These are phyloP conservation scores for Aspergillus aculeatus DNA, from an alignment of 2,329 filamentous ascomycete genomes.

Conservation along the genomic window DNA sequence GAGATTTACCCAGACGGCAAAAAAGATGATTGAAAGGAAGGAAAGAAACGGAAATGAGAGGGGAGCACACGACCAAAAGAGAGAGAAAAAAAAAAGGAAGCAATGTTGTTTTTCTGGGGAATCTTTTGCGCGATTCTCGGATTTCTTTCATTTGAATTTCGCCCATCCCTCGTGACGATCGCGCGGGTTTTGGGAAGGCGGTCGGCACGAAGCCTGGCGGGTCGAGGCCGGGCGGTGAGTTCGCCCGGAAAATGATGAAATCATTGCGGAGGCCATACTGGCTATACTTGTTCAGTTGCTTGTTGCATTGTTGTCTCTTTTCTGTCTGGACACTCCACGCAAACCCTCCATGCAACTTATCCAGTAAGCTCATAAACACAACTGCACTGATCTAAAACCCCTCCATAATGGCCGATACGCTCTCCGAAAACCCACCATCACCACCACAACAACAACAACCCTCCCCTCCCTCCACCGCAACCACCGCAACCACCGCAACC, in stretches of 20 bases:
- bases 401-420: too few species aligned
- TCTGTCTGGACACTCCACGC: too few species aligned
- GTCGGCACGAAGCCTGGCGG: not conserved
- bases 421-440: too few species aligned
- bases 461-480: not conserved
- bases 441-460: too few species aligned
- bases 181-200: conserved; percentile 1
- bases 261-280: not conserved
- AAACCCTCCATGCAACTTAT: too few species aligned
- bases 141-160: conserved; percentile 4
- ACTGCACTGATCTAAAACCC: too few species aligned
- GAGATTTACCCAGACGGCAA: not conserved
- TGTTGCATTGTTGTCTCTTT: too few species aligned
- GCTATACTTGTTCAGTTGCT: too few species aligned
- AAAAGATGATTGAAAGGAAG: not conserved
- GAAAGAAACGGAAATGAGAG: not conserved
- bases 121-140: not conserved
- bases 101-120: not conserved
- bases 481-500: not conserved
- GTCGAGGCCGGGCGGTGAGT: conserved; percentile 1
- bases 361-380: too few species aligned
- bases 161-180: conserved; percentile 8
- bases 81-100: not conserved
- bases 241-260: not conserved
- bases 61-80: not conserved